These are phyloP conservation scores for Fusarium pseudograminearum DNA, from an alignment of 2,329 filamentous ascomycete species.

Conservation along the genomic window DNA sequence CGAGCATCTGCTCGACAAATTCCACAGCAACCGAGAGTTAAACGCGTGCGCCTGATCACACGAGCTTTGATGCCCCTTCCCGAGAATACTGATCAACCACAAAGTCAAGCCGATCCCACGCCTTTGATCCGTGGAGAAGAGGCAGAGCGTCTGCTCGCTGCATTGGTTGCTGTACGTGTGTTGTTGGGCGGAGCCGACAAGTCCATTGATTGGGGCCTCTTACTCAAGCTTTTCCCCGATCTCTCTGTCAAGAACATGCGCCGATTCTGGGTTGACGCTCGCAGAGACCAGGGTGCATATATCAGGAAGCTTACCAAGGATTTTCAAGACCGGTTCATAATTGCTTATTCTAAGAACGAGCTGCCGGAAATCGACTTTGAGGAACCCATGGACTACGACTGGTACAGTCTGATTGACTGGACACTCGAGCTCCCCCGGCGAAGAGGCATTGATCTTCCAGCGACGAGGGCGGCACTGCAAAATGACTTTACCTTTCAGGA, in stretches of 20 bases:
- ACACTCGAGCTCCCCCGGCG: slow-evolving; percentile 64
- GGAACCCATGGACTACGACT: slow-evolving; percentile 74
- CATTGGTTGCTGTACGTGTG: slow-evolving; percentile 68
- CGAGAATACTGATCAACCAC: not conserved
- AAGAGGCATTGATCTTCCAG: slow-evolving; percentile 62
- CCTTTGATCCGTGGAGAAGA: slow-evolving; percentile 6
- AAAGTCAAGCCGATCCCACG: slow-evolving; percentile 14
- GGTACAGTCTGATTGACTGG: slow-evolving; percentile 75
- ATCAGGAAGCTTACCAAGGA: slow-evolving; percentile 67
- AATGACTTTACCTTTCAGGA: slow-evolving; percentile 56
- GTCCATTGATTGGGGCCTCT: slow-evolving; percentile 70
- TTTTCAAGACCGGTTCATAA: slow-evolving; percentile 74
- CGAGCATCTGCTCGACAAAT: slow-evolving; percentile 20
- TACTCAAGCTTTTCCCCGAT: slow-evolving; percentile 67
- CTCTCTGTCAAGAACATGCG: slow-evolving; percentile 64
- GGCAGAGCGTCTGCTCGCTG: slow-evolving; percentile 60
- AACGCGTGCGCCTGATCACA: slow-evolving; percentile 49
- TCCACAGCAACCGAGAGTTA: slow-evolving; percentile 33
- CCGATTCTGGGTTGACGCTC: slow-evolving; percentile 67
- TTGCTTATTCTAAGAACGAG: slow-evolving; percentile 73
- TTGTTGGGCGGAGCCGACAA: slow-evolving; percentile 71
- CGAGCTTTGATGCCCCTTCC: slow-evolving; percentile 49
- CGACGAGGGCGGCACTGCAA: slow-evolving; percentile 59
- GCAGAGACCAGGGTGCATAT: slow-evolving; percentile 63
- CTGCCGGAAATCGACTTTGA: slow-evolving; percentile 73